Evolutionary conservation across 192 early-diverging fungal genomes (phyloP).

Genomic region (Umbelopsis vinacea): DNA sequence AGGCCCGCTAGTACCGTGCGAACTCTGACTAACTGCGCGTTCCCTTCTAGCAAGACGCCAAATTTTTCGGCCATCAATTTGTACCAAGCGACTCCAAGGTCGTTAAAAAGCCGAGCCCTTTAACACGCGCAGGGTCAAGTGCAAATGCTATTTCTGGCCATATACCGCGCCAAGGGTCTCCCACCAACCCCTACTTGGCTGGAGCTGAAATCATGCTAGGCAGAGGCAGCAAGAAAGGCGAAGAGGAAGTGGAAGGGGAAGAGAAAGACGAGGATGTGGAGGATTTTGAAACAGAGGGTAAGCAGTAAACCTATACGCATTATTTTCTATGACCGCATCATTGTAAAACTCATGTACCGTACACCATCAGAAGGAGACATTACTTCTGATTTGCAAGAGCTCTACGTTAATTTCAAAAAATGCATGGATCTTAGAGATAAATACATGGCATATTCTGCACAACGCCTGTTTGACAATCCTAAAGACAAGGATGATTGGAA

Average conservation of each 20-base stretch:
- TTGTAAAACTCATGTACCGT: too few relatives aligned
- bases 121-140: not conserved
- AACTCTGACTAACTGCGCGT: not conserved
- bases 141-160: conserved; percentile 20
- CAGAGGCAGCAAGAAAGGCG: not conserved
- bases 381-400: conserved; percentile 55
- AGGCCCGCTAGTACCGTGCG: too few relatives aligned
- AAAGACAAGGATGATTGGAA: conserved; percentile 73
- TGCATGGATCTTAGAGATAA: conserved; percentile 79
- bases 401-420: conserved; percentile 62
- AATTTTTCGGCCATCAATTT: conserved; percentile 22
- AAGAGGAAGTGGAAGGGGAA: not conserved
- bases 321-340: too few relatives aligned
- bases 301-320: not conserved
- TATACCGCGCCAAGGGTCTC: conserved; percentile 17
- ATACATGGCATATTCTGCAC: conserved; percentile 78
- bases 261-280: conserved; percentile 3
- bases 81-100: not conserved
- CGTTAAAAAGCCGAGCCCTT: not conserved
- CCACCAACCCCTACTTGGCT: conserved; percentile 17
- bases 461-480: conserved; percentile 82
- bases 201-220: conserved; percentile 9
- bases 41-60: conserved; percentile 11
- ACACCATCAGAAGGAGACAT: conserved; percentile 52
- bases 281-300: conserved; percentile 12